Conservation (phyloP, 2,329 filamentous ascomycete species). For the Penicillium sp. region DNA sequence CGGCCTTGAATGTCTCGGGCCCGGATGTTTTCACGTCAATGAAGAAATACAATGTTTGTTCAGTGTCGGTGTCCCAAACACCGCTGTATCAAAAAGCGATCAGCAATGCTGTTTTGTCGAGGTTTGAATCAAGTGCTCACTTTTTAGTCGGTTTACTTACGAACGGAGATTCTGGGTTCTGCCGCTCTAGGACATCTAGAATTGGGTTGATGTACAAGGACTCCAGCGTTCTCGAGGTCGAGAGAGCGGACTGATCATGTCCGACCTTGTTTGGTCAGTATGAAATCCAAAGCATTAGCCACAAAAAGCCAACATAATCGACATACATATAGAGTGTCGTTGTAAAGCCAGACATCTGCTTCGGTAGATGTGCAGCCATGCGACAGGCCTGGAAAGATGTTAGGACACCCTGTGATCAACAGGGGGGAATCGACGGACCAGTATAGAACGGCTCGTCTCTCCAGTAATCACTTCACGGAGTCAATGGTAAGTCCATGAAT, state of each 20-base stretch:
- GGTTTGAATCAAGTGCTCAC: conserved; percentile 24
- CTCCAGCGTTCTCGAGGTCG: conserved; percentile 54
- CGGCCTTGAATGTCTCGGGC: conserved; percentile 56
- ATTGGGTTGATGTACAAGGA: conserved; percentile 63
- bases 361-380: conserved; percentile 60
- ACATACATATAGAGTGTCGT: conserved; percentile 56
- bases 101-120: not conserved
- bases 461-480: conserved; percentile 57
- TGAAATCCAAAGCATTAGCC: not conserved
- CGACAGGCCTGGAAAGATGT: conserved; percentile 47
- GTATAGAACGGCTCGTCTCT: conserved; percentile 49
- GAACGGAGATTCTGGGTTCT: conserved; percentile 58
- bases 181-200: conserved; percentile 54
- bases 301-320: not conserved
- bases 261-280: conserved; percentile 48
- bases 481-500: conserved; percentile 4
- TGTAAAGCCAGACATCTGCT: conserved; percentile 62
- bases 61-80: conserved; percentile 58
- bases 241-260: conserved; percentile 56
- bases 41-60: conserved; percentile 65
- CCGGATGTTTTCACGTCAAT: conserved; percentile 65
- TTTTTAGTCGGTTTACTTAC: conserved; percentile 52
- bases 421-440: conserved; percentile 39
- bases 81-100: conserved; percentile 40
- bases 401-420: no score